Conservation (phyloP, 371 early-diverging fungal species). For the Saksenaea vasiformis region DNA sequence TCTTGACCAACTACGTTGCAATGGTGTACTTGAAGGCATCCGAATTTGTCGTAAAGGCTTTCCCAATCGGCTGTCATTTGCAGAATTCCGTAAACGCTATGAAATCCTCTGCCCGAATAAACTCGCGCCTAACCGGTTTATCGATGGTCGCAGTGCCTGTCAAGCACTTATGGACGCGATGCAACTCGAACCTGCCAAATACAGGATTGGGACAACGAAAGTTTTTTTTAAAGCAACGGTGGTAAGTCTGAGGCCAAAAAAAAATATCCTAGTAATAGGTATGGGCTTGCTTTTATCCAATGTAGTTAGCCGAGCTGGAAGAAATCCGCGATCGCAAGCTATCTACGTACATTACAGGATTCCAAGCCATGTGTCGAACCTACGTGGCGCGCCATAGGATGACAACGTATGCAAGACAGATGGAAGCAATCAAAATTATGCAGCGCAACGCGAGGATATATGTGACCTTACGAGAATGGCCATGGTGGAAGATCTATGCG, state of each 20-base stretch:
- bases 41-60: conserved; percentile 98
- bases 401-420: conserved; percentile 73
- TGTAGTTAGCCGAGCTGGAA: conserved; percentile 92
- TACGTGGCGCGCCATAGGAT: conserved; percentile 77
- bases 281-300: not conserved
- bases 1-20: conserved; percentile 97
- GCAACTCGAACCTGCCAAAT: conserved; percentile 76
- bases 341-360: conserved; percentile 74
- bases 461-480: conserved; percentile 88
- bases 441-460: conserved; percentile 91
- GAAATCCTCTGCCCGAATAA: conserved; percentile 84
- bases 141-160: conserved; percentile 87
- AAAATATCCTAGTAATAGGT: not conserved
- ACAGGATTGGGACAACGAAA: conserved; percentile 93
- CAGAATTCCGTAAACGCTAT: conserved; percentile 96
- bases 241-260: too few relatives aligned
- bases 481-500: conserved; percentile 96
- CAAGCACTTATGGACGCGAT: conserved; percentile 75
- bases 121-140: conserved; percentile 78
- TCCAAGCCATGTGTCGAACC: conserved; percentile 92
- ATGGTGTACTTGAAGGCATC: conserved; percentile 99
- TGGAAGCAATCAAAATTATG: conserved; percentile 86
- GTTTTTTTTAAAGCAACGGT: conserved; percentile 99
- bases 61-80: conserved; percentile 93
- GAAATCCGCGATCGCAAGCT: conserved; percentile 90